Percentiles rank a stretch among this genome's conserved stretches.
These are phyloP conservation scores for Chaetothyriales sp. DNA, from an alignment of 2,329 filamentous ascomycete genomes.

Conservation along the genomic window DNA sequence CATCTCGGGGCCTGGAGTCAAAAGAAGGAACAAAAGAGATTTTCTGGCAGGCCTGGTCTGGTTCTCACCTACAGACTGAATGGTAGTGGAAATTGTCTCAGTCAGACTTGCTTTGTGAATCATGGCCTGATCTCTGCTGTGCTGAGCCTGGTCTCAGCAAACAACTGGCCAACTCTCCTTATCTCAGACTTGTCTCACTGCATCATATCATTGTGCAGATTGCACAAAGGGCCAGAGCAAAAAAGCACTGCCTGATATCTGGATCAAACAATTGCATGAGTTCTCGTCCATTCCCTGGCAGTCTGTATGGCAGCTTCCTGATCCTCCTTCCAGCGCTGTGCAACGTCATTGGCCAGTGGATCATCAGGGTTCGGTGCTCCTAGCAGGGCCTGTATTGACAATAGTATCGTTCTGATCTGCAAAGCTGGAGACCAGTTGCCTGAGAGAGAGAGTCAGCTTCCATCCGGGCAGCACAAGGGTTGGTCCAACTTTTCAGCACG, in stretches of 20 bases:
- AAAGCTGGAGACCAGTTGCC: conserved; percentile 98
- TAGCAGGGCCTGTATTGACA: conserved; percentile 92
- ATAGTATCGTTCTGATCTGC: conserved; percentile 94
- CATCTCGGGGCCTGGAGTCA: not conserved
- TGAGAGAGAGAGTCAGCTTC: conserved; percentile 25
- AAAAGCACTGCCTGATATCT: not conserved
- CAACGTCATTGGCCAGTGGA: conserved; percentile 93
- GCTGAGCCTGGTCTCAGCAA: not conserved
- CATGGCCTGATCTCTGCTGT: not conserved
- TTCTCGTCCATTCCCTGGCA: conserved; percentile 78
- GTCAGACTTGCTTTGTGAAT: not conserved
- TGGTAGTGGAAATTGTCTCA: not conserved
- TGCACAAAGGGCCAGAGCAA: not conserved
- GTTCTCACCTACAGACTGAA: not conserved
- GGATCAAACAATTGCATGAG: conserved; percentile 50
- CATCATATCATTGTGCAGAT: not conserved
- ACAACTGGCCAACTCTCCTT: not conserved
- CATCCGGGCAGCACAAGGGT: conserved; percentile 1
- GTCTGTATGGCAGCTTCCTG: conserved; percentile 84
- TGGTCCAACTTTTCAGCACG: conserved; percentile 72
- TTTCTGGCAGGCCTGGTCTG: not conserved
- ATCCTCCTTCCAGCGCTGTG: conserved; percentile 95
- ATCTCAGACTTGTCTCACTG: not conserved
- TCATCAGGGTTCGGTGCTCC: conserved; percentile 96
- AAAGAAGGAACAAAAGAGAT: not conserved